Evolutionary conservation across 805 yeast species (phyloP).

Genomic region (Yamadazyma paraphyllophila): DNA sequence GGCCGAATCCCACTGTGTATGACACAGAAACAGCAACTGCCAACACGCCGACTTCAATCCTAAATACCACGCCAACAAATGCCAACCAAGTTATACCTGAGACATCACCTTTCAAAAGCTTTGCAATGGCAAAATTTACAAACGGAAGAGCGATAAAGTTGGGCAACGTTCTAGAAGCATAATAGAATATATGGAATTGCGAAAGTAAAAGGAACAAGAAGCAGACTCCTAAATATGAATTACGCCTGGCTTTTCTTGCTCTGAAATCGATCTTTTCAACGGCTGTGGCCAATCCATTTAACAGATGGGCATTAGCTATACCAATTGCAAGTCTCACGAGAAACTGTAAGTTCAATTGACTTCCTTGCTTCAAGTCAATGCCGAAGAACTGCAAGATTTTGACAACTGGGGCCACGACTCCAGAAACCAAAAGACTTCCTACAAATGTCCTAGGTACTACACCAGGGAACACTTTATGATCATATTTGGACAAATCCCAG

Average conservation of each 20-base stretch:
- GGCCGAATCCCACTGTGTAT: constrained; percentile 45
- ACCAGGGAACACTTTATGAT: constrained; percentile 81
- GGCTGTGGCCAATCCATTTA: constrained; percentile 49
- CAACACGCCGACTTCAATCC: constrained; percentile 67
- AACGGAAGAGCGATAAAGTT: constrained; percentile 81
- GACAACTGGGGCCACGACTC: constrained; percentile 38
- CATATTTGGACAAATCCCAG: constrained; percentile 45
- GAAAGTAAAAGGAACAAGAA: constrained; percentile 55
- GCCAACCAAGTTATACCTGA: constrained; percentile 52
- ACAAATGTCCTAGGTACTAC: constrained; percentile 84
- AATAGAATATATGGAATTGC: constrained; percentile 80
- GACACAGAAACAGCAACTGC: constrained; percentile 47
- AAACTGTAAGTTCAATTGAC: constrained; percentile 50
- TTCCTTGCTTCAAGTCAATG: constrained; percentile 14
- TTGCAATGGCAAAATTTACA: constrained; percentile 54
- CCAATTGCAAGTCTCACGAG: constrained; percentile 63
- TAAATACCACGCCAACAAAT: constrained; percentile 63
- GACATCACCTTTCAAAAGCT: constrained; percentile 48
- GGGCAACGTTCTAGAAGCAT: constrained; percentile 85
- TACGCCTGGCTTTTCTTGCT: constrained; percentile 16
- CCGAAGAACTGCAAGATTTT: constrained; percentile 19
- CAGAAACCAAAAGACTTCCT: constrained; percentile 60
- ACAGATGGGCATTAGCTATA: constrained; percentile 51
- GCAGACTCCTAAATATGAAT: constrained; percentile 48
- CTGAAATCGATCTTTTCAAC: constrained; percentile 21